Evolutionary conservation across 2,329 filamentous ascomycete species (phyloP).

Genomic region (Penicillium frequentans): DNA sequence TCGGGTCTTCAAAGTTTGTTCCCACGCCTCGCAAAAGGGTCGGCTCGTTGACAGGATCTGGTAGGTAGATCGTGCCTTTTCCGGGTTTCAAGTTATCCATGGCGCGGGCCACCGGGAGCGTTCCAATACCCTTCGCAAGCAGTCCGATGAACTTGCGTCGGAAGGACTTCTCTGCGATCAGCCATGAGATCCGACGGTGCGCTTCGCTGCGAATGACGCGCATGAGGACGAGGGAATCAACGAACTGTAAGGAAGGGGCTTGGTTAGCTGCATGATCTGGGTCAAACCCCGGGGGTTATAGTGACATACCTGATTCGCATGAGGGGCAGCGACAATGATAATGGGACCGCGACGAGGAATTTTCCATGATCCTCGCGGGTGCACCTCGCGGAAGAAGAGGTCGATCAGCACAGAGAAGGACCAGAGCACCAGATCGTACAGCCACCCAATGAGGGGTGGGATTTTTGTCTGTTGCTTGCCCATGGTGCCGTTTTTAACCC

Average conservation of each 20-base stretch:
- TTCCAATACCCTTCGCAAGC: conserved; percentile 79
- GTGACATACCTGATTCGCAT: conserved; percentile 80
- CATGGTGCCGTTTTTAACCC: conserved; percentile 26
- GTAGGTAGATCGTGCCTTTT: conserved; percentile 79
- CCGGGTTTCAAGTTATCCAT: conserved; percentile 84
- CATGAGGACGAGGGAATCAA: conserved; percentile 92
- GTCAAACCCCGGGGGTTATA: conserved; percentile 4
- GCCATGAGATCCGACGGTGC: conserved; percentile 82
- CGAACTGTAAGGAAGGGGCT: conserved; percentile 63
- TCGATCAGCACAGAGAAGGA: conserved; percentile 71
- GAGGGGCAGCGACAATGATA: conserved; percentile 93
- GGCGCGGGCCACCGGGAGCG: conserved; percentile 89
- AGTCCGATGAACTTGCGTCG: conserved; percentile 84
- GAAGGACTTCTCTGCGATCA: conserved; percentile 95
- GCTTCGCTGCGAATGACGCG: conserved; percentile 84
- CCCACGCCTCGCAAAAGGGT: conserved; percentile 75
- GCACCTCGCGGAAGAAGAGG: conserved; percentile 96
- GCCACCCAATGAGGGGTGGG: conserved; percentile 49
- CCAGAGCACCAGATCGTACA: conserved; percentile 53
- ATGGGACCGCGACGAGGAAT: conserved; percentile 85
- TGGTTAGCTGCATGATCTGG: conserved; percentile 6
- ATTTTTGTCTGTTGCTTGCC: conserved; percentile 38
- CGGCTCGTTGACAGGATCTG: conserved; percentile 82
- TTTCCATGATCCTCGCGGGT: conserved; percentile 92
- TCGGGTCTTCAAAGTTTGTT: conserved; percentile 73